Conservation (phyloP, 108 stramenopile genomes). For the Discostella pseudostelligera region DNA sequence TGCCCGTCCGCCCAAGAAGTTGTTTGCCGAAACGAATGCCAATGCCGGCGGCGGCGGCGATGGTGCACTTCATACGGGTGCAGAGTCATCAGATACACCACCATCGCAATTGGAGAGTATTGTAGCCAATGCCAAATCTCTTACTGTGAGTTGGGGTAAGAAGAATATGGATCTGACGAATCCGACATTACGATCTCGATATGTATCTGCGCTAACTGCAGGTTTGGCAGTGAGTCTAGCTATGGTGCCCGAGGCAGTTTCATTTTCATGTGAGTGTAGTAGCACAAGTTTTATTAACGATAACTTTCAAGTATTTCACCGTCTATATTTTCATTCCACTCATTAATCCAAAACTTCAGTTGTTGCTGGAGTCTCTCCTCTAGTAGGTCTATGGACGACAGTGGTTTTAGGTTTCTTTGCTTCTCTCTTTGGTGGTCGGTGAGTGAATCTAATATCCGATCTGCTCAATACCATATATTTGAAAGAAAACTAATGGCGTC, state of each 20-base stretch:
- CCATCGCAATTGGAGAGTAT: slow-evolving; percentile 48
- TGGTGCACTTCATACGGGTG: background rate
- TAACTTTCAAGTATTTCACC: background rate
- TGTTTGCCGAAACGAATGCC: background rate
- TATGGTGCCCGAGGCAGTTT: slow-evolving; percentile 80
- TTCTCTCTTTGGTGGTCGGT: slow-evolving; percentile 67
- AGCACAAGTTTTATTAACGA: too few relatives aligned
- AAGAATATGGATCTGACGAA: slow-evolving; percentile 15
- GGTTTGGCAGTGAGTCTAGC: slow-evolving; percentile 72
- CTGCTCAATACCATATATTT: too few relatives aligned
- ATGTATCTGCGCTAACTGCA: slow-evolving; percentile 44
- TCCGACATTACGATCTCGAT: slow-evolving; percentile 5
- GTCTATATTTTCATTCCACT: background rate
- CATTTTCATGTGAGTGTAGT: slow-evolving; percentile 51
- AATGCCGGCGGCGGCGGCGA: background rate
- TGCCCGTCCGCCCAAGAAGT: slow-evolving; percentile 13
- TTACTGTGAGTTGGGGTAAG: slow-evolving; percentile 12
- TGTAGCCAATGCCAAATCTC: slow-evolving; percentile 44
- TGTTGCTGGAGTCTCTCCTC: slow-evolving; percentile 71
- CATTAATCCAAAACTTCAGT: background rate
- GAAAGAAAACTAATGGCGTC: too few relatives aligned
- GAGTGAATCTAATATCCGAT: background rate
- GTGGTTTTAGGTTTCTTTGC: slow-evolving; percentile 84
- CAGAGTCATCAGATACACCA: background rate
- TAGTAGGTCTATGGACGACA: slow-evolving; percentile 86